Evolutionary conservation across 495 filamentous ascomycete genomes (phyloP).

Genomic region (Xylaria castorea): DNA sequence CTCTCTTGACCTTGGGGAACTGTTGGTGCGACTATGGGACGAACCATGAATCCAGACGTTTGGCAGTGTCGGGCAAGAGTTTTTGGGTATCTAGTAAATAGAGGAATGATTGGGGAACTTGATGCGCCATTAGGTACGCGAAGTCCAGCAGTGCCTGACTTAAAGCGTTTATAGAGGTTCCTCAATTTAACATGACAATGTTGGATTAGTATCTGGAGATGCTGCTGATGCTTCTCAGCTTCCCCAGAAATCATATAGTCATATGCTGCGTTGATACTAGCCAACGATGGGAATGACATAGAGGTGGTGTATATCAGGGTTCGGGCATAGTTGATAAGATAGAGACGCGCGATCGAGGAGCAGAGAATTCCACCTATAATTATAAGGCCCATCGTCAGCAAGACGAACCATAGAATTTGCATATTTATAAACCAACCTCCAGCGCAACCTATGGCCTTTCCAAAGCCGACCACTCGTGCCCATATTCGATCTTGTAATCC

Average conservation of each 20-base stretch:
- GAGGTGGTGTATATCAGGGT: slow-evolving; percentile 67
- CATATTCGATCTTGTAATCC: slow-evolving; percentile 71
- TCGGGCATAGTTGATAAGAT: slow-evolving; percentile 69
- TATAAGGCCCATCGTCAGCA: slow-evolving; percentile 1
- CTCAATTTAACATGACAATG: slow-evolving; percentile 36
- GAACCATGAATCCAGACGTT: slow-evolving; percentile 55
- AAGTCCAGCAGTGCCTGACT: slow-evolving; percentile 29
- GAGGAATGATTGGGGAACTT: slow-evolving; percentile 49
- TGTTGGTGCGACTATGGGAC: slow-evolving; percentile 62
- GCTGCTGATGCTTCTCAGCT: slow-evolving; percentile 44
- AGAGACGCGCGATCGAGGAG: slow-evolving; percentile 54
- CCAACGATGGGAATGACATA: slow-evolving; percentile 61
- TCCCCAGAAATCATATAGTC: slow-evolving; percentile 52
- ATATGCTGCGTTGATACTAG: slow-evolving; percentile 58
- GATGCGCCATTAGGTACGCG: slow-evolving; percentile 35
- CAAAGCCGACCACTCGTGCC: slow-evolving; percentile 76
- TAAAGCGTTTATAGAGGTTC: slow-evolving; percentile 23
- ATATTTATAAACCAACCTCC: slow-evolving; percentile 63
- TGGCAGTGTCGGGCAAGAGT: slow-evolving; percentile 60
- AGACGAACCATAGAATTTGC: not conserved
- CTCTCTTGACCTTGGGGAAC: slow-evolving; percentile 59
- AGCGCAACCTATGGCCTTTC: slow-evolving; percentile 74
- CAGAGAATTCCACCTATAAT: slow-evolving; percentile 56
- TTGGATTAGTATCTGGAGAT: slow-evolving; percentile 37
- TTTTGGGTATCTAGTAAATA: slow-evolving; percentile 53